A percentile compares a stretch with the other conserved stretches of the same genome.
Conservation (phyloP, 208 protist species). For the Trypanosoma theileri region DNA sequence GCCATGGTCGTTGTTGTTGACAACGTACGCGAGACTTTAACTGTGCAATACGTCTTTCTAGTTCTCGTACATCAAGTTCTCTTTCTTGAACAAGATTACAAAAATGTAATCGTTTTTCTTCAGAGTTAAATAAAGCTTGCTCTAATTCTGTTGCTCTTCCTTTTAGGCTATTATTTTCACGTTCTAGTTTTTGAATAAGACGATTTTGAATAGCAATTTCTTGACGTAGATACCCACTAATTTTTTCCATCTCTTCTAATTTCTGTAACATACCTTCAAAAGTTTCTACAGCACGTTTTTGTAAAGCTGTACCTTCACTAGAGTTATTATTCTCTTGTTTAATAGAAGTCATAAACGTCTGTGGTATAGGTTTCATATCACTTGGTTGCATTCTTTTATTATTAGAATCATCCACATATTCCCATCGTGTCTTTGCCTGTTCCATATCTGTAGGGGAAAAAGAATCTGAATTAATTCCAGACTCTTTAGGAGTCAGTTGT, state of each 20-base stretch:
- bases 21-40: constrained; percentile 81
- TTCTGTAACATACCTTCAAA: constrained; percentile 79
- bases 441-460: no score
- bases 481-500: not conserved
- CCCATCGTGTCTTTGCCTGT: no score
- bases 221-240: constrained; percentile 69
- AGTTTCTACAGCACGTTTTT: constrained; percentile 26
- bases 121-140: constrained; percentile 42
- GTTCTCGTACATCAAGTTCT: constrained; percentile 53
- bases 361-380: not conserved
- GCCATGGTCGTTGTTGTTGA: constrained; percentile 80
- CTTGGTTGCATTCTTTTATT: not conserved
- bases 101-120: constrained; percentile 67
- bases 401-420: not conserved
- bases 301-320: not conserved
- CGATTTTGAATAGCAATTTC: constrained; percentile 74
- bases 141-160: constrained; percentile 59
- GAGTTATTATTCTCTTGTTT: not conserved
- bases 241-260: constrained; percentile 71
- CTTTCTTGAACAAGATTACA: constrained; percentile 80
- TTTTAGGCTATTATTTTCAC: constrained; percentile 51
- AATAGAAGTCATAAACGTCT: constrained; percentile 11
- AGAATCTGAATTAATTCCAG: no score
- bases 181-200: constrained; percentile 62
- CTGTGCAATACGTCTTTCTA: constrained; percentile 55